phyloP scores from a whole-genome alignment of 768 basidiomycete genomes.

The Lactifluus pinguis region DNA sequence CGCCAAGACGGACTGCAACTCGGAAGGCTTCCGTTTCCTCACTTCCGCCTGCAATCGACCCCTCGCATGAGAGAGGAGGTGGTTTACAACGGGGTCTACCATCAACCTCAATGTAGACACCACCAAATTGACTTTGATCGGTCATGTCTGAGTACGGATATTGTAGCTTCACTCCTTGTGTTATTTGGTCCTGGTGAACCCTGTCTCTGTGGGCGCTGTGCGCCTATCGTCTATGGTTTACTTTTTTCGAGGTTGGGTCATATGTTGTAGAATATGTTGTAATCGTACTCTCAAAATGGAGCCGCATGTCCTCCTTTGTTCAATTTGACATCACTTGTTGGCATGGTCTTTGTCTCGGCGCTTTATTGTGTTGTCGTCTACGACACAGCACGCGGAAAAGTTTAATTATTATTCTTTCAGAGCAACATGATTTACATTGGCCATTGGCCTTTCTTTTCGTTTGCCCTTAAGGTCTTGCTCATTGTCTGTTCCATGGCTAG shows the following conservation, averaged over 20 bases:
- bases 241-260: neutral
- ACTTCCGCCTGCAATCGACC: neutral
- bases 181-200: neutral
- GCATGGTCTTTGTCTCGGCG: neutral
- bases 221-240: slow-evolving; percentile 9
- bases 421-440: neutral
- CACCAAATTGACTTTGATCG: neutral
- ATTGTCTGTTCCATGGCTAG: neutral
- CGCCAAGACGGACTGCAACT: neutral
- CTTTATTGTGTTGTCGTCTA: neutral
- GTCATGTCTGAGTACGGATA: neutral
- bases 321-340: neutral
- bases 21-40: neutral
- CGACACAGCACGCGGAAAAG: neutral
- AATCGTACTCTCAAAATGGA: neutral
- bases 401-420: neutral
- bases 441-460: no score
- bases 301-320: no score
- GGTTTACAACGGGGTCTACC: neutral
- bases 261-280: neutral
- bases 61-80: neutral
- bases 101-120: neutral
- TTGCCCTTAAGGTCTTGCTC: neutral
- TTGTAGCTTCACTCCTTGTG: neutral
- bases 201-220: slow-evolving; percentile 3